Base-by-base conservation (phyloP, 139 green algal genomes). In the Pleodorina starrii region DNA sequence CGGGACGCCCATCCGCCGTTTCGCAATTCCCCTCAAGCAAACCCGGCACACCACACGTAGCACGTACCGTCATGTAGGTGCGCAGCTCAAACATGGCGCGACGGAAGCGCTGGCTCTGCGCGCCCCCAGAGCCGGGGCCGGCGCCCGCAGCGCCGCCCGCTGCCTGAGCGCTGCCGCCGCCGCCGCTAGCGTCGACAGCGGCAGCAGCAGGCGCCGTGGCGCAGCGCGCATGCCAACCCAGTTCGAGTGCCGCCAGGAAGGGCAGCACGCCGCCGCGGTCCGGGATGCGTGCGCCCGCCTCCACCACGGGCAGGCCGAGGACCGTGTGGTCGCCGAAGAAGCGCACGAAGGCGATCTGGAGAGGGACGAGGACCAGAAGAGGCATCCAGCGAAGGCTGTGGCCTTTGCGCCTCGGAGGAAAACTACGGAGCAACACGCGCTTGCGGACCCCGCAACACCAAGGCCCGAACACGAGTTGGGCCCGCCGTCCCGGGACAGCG, bases 301-400 rank as follows among this genome's bases (percentile, higher is more conserved):
- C 44, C 35, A 80, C 82, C 32, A 69, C 44, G n/a, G 82, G 82
- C 82, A 88, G 66, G n/a, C 14, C n/a, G 21, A 23, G 51, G 19
- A 88, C 82, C 25, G 82, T 88, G 82, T 88, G 36, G 60, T 88
- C 82, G 7, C 82, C 82, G 36, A 88, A 88, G 43, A 88, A 88
- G 21, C 82, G 82, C 5, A 88, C 32, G 19, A 29, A 88, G 7
- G 51, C 66, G 42, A 48, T 35, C 79, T 76, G 59, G 3, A 25
- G 4, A 42, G 6, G 69, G n/a, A n/a, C n/a, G n/a, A n/a, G n/a
- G n/a, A n/a, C n/a, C n/a, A n/a, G n/a, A n/a, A n/a, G n/a, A n/a
- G n/a, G n/a, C n/a, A n/a, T n/a, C n/a, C n/a, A n/a, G n/a, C n/a
- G n/a, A n/a, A n/a, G n/a, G n/a, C n/a, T n/a, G n/a, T n/a, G n/a